phyloP scores from a whole-genome alignment of 2,329 filamentous ascomycete genomes.

The Hymenotorrendiella dingleyae region DNA sequence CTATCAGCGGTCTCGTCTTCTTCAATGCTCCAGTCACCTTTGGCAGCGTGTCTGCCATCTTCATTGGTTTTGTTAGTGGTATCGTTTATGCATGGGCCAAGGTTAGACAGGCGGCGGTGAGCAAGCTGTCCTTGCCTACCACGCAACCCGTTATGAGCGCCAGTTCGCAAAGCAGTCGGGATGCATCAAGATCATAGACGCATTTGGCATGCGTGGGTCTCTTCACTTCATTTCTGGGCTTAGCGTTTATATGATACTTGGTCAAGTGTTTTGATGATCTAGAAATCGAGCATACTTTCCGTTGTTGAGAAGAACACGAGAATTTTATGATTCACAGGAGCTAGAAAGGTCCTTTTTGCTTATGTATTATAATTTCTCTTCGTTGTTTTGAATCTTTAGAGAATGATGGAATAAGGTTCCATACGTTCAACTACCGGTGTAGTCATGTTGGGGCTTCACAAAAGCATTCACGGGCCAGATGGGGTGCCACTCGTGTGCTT shows the following conservation, averaged over 20 bases:
- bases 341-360: constrained; percentile 10
- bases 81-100: constrained; percentile 87
- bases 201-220: constrained; percentile 1
- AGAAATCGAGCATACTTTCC: constrained; percentile 2
- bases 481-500: constrained; percentile 13
- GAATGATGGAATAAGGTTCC: constrained; percentile 10
- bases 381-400: constrained; percentile 14
- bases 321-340: constrained; percentile 1
- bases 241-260: constrained; percentile 3
- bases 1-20: constrained; percentile 86
- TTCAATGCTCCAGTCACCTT: constrained; percentile 92
- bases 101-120: constrained; percentile 67
- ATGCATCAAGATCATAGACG: constrained; percentile 55
- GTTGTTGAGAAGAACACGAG: neutral
- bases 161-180: constrained; percentile 84
- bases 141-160: constrained; percentile 71
- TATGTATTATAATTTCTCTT: constrained; percentile 21
- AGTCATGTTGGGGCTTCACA: constrained; percentile 2
- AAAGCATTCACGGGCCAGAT: constrained; percentile 10
- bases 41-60: constrained; percentile 85
- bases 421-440: constrained; percentile 7
- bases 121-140: constrained; percentile 63
- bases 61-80: constrained; percentile 85
- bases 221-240: constrained; percentile 4
- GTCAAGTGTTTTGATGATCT: neutral